Base-by-base conservation (phyloP, 169 alveolate genomes). In the Cryptosporidium andersoni region DNA sequence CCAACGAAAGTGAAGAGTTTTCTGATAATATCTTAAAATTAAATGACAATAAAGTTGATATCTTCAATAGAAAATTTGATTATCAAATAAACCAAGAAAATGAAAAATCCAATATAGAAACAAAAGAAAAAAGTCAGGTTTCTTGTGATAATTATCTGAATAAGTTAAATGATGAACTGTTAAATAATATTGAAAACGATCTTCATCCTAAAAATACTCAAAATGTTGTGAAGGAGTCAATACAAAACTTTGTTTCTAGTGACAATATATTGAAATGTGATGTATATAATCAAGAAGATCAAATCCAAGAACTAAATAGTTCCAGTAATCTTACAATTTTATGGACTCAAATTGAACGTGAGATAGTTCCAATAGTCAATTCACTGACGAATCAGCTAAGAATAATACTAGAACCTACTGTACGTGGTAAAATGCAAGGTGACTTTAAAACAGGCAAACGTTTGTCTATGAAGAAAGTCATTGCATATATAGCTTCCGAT, bases 401-500 rank as follows among this genome's bases (percentile, higher is more conserved):
- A 88, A 94, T 94, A 45, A 93, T 95, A 43, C 89, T 97, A 51
- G 98, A 96, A 64, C 99, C 99, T 36, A 94, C 97, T 45, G 82
- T 93, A 64, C 91, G 94, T 53, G 92, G 95, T 43, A 90, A 95
- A 42, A 88, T 97, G 68, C 93, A 95, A 82, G 99, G 99, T 34
- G 98, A 96, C 90, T 97, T 93, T 85, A 97, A 96, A 88, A 94
- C 99, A 0, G 99, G 99, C 60, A 97, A 96, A 89, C 93, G 98
- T 81, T 90, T 97, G 39, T 95, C 97, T 81, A 97, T 97, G 94
- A 96, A 95, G 88, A 94, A 97, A 91, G 97, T 98, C 55, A 97
- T 98, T 67, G 94, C 98, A 3, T 98, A 97, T 89, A 96, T 98
- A 43, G 99, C 99, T 7, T 95, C 99, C 25, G 95, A 97, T 90